Conservation (phyloP, 495 filamentous ascomycete genomes). For the Neurospora tetraspora region DNA sequence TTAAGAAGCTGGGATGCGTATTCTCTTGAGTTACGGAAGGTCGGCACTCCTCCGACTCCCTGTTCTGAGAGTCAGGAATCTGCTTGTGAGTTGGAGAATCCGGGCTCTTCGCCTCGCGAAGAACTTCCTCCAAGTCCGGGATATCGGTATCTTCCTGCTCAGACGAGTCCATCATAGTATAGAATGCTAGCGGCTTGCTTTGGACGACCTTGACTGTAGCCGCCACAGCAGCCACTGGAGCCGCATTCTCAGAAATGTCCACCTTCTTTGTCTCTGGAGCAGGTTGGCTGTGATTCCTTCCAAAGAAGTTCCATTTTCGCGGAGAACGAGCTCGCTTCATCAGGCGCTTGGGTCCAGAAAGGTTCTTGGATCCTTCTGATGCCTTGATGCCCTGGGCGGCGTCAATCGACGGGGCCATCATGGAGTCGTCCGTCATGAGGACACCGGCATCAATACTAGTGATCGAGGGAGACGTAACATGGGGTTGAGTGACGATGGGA, state of each 20-base stretch:
- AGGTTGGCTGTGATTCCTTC: constrained; percentile 52
- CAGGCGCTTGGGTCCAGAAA: constrained; percentile 35
- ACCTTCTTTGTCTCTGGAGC: constrained; percentile 24
- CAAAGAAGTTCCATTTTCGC: constrained; percentile 77
- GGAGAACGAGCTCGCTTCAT: constrained; percentile 50
- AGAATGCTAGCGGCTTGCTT: constrained; percentile 54
- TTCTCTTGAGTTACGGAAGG: constrained; percentile 3
- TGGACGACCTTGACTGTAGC: constrained; percentile 32
- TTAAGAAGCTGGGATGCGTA: background rate
- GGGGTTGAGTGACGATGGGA: constrained; percentile 28
- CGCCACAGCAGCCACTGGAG: constrained; percentile 4
- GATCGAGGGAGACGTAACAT: constrained; percentile 32
- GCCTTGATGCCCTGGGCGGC: constrained; percentile 9
- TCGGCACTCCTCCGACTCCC: background rate
- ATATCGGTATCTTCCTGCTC: constrained; percentile 55
- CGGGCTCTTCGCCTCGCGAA: constrained; percentile 46
- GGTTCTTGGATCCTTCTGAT: constrained; percentile 1
- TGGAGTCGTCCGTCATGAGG: constrained; percentile 40
- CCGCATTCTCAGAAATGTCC: constrained; percentile 28
- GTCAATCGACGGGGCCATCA: constrained; percentile 19
- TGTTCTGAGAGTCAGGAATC: background rate
- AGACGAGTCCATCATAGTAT: constrained; percentile 67
- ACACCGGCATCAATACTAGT: constrained; percentile 41
- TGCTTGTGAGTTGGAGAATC: constrained; percentile 3
- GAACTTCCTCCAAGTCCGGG: constrained; percentile 53